A percentile compares a stretch with the other conserved stretches of the same genome.
These are phyloP conservation scores for Niveomyces coronatus DNA, from an alignment of 2,329 filamentous ascomycete genomes.

Conservation along the genomic window DNA sequence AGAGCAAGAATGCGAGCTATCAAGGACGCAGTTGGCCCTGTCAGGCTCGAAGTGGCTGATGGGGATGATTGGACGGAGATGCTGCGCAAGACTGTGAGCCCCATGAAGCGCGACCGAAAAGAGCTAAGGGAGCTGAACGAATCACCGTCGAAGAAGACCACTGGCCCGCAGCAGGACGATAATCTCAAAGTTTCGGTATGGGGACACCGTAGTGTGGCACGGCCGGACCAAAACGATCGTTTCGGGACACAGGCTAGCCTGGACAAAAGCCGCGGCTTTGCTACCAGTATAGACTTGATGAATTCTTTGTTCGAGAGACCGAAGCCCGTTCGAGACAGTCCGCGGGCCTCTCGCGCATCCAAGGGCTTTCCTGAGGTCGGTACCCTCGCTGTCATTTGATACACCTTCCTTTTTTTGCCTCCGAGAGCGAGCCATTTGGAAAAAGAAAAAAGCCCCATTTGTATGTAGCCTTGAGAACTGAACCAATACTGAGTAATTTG, in stretches of 20 bases:
- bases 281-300: constrained; percentile 91
- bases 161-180: constrained; percentile 36
- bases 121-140: constrained; percentile 53
- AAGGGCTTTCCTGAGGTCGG: constrained; percentile 84
- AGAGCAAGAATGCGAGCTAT: constrained; percentile 53
- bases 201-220: constrained; percentile 21
- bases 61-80: constrained; percentile 91
- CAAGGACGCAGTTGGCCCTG: constrained; percentile 48
- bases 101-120: constrained; percentile 81
- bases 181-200: constrained; percentile 31
- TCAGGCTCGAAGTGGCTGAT: constrained; percentile 50
- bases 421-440: no score
- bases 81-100: constrained; percentile 86
- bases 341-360: constrained; percentile 39
- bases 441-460: constrained; percentile 11
- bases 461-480: constrained; percentile 24
- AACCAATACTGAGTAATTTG: constrained; percentile 36
- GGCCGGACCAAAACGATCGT: constrained; percentile 19
- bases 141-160: constrained; percentile 29
- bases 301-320: constrained; percentile 79
- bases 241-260: constrained; percentile 18
- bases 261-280: constrained; percentile 56
- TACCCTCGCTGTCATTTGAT: constrained; percentile 36
- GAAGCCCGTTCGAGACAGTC: constrained; percentile 45
- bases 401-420: constrained; percentile 11